These are phyloP conservation scores for Linderina pennispora DNA, from an alignment of 192 early-diverging fungal species.

Conservation along the genomic window DNA sequence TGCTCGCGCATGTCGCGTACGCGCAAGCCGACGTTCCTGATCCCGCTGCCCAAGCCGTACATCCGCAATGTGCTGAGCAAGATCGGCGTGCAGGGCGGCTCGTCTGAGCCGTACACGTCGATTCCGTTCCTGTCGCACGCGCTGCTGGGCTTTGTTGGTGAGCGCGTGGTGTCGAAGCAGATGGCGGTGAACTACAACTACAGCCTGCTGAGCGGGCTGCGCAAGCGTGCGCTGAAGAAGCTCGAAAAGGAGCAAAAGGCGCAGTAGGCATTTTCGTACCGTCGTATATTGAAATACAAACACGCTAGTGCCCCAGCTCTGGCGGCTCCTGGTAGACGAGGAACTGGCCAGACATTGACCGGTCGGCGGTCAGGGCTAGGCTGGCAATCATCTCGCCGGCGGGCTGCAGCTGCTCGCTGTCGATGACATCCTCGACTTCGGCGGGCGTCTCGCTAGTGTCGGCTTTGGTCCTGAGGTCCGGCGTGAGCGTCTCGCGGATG, in stretches of 20 bases:
- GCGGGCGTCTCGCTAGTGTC: neutral
- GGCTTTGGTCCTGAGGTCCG: no score
- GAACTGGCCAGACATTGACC: slow-evolving; percentile 19
- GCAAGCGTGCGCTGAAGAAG: slow-evolving; percentile 44
- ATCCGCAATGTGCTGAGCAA: slow-evolving; percentile 63
- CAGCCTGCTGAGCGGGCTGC: slow-evolving; percentile 27
- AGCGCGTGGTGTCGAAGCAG: slow-evolving; percentile 35
- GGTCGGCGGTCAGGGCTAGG: slow-evolving; percentile 21
- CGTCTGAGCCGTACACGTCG: slow-evolving; percentile 51
- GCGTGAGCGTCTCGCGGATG: neutral
- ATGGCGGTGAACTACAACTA: slow-evolving; percentile 33
- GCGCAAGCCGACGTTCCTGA: slow-evolving; percentile 64
- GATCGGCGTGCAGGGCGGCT: slow-evolving; percentile 63
- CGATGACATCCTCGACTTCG: neutral
- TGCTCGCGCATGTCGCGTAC: slow-evolving; percentile 94
- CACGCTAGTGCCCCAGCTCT: slow-evolving; percentile 8
- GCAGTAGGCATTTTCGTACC: neutral
- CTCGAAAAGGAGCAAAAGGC: slow-evolving; percentile 11
- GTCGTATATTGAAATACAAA: neutral
- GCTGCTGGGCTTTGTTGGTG: slow-evolving; percentile 30
- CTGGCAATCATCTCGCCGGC: slow-evolving; percentile 25
- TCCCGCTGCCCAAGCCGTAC: slow-evolving; percentile 77
- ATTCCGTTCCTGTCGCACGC: slow-evolving; percentile 41
- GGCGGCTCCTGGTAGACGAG: slow-evolving; percentile 32
- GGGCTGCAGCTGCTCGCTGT: slow-evolving; percentile 4